Conservation (phyloP, 495 filamentous ascomycete genomes). For the Talaromyces trachyspermus region DNA sequence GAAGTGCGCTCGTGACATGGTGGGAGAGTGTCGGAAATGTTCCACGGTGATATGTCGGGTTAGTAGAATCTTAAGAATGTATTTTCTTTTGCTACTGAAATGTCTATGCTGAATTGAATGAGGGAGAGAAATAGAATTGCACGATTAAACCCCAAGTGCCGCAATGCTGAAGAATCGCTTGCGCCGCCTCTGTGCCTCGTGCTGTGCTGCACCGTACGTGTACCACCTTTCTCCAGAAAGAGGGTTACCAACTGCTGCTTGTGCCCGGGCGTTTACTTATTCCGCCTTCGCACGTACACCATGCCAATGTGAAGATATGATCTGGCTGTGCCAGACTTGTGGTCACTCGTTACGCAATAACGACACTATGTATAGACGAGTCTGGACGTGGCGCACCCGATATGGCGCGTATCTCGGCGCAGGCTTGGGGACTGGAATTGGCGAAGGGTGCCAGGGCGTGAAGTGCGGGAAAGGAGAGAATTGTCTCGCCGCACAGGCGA, state of each 20-base stretch:
- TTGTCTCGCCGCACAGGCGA: slow-evolving; percentile 65
- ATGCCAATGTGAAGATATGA: slow-evolving; percentile 58
- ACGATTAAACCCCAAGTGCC: slow-evolving; percentile 65
- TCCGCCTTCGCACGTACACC: slow-evolving; percentile 48
- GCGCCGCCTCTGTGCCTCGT: slow-evolving; percentile 69
- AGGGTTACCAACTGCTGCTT: background rate
- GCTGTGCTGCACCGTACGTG: slow-evolving; percentile 56
- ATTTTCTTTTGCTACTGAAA: background rate
- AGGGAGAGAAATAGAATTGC: slow-evolving; percentile 59
- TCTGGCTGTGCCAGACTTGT: slow-evolving; percentile 79
- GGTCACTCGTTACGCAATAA: slow-evolving; percentile 58
- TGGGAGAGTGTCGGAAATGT: slow-evolving; percentile 72
- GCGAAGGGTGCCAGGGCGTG: slow-evolving; percentile 80
- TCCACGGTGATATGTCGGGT: slow-evolving; percentile 72
- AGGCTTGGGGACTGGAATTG: slow-evolving; percentile 77
- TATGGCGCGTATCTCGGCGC: slow-evolving; percentile 68
- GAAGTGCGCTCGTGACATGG: slow-evolving; percentile 77
- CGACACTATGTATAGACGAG: slow-evolving; percentile 69
- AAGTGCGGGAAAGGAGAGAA: slow-evolving; percentile 64
- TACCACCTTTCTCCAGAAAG: slow-evolving; percentile 17
- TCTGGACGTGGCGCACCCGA: slow-evolving; percentile 84
- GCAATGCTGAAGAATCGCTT: slow-evolving; percentile 58
- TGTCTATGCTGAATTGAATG: background rate
- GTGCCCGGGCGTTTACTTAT: slow-evolving; percentile 25
- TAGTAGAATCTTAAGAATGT: slow-evolving; percentile 17